Evolutionary conservation across 2,329 filamentous ascomycete genomes (phyloP), one percentile per base, ranked within the genome.

Genomic region (Claviceps digitariae): DNA sequence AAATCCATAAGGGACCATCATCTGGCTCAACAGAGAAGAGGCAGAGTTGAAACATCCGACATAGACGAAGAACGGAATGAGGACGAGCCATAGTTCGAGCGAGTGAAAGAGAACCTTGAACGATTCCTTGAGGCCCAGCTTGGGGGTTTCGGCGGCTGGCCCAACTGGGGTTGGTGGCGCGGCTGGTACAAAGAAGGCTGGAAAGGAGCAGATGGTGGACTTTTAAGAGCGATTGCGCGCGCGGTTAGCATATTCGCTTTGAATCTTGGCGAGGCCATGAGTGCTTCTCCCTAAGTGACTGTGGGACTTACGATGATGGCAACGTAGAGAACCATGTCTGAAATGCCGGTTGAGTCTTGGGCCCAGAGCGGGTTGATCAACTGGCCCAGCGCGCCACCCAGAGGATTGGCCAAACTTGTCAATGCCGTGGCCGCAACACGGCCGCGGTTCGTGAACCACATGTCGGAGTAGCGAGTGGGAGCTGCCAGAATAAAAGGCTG

Each of bases 21-120:
- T 87, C 65, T 96, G 91, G 72, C 91, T 95, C 10, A 97, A 76
- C 1, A 97, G 79, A 1, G 86, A 86, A 50, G 90, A 94, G 59
- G 90, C 74, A 59, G 86, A 86, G 75, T 97, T 97, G 82, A 98
- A 98, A 72, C 93, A 84, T 61, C 86, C 90, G 56, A 95, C 87
- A 67, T 90, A 95, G 61, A 90, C 69, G 58, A 79, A 72, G 70
- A 91, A 97, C n/a, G 90, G 84, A 55, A 90, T 62, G 56, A 90
- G 73, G 58, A 96, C 70, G 57, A 95, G 77, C 77, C 83, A 95
- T 68, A 95, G 85, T 64, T 91, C 84, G 20, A 78, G 73, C 5
- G 81, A 86, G 34, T 63, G 65, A 25, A 58, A 46, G 46, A 90
- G 67, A 20, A 78, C 76, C 8, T 71, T 63, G 25, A 79, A 56